Percentiles rank a stretch among this genome's conserved stretches.
Evolutionary conservation across 345 rosid species (phyloP).

Genomic region (Camelina neglecta): DNA sequence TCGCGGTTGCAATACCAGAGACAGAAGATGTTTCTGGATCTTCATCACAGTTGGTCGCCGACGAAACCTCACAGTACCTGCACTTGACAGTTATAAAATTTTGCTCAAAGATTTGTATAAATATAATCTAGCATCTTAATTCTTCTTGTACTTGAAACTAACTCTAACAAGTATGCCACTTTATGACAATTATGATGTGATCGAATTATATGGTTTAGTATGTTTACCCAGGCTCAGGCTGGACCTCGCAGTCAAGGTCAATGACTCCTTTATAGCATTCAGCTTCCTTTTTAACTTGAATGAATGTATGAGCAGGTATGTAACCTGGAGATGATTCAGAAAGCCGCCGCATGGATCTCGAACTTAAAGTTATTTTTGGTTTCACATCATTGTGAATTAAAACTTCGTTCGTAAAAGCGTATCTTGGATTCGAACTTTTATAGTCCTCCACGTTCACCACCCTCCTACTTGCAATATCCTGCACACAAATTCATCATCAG

Average conservation of each 20-base stretch:
- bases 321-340: too few species aligned
- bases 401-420: slow-evolving; percentile 35
- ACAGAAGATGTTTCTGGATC: slow-evolving; percentile 58
- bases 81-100: slow-evolving; percentile 25
- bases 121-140: slow-evolving; percentile 18
- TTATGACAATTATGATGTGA: not conserved
- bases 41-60: slow-evolving; percentile 50
- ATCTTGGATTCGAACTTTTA: slow-evolving; percentile 40
- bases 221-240: slow-evolving; percentile 64
- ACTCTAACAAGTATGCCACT: slow-evolving; percentile 6
- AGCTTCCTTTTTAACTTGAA: slow-evolving; percentile 47
- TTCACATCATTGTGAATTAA: slow-evolving; percentile 45
- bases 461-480: slow-evolving; percentile 57
- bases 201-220: not conserved
- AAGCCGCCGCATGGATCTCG: slow-evolving; percentile 31
- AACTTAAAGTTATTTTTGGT: slow-evolving; percentile 44
- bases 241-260: slow-evolving; percentile 59
- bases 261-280: slow-evolving; percentile 48
- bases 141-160: slow-evolving; percentile 22
- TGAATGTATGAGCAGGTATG: slow-evolving; percentile 36
- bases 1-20: slow-evolving; percentile 46
- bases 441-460: slow-evolving; percentile 39
- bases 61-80: slow-evolving; percentile 57
- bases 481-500: slow-evolving; percentile 50
- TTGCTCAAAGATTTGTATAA: not conserved